Percentiles rank a stretch among this genome's conserved stretches.
These are phyloP conservation scores for Pythium aphanidermatum DNA, from an alignment of 352 stramenopile species.

Conservation along the genomic window DNA sequence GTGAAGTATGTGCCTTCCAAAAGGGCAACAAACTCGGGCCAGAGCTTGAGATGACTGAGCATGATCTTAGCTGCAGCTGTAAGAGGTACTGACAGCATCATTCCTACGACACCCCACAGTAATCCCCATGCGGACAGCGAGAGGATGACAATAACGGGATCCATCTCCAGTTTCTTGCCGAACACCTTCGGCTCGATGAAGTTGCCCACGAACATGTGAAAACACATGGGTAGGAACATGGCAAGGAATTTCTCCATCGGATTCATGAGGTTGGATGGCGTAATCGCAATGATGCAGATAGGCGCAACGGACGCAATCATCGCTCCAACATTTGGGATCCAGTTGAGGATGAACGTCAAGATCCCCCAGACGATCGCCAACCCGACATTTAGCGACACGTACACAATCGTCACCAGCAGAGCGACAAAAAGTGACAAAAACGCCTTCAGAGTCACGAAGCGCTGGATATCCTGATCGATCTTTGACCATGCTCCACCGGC, in stretches of 20 bases:
- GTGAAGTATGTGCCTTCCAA: constrained; percentile 86
- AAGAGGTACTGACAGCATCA: constrained; percentile 86
- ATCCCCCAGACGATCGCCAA: constrained; percentile 86
- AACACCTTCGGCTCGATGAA: constrained; percentile 88
- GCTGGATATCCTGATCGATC: constrained; percentile 86
- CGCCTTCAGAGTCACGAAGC: constrained; percentile 86
- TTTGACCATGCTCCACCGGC: constrained; percentile 84
- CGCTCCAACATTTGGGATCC: constrained; percentile 85
- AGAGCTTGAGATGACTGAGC: constrained; percentile 80
- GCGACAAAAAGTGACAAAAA: constrained; percentile 86
- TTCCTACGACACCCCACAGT: constrained; percentile 82
- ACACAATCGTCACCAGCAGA: constrained; percentile 84
- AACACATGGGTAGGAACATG: constrained; percentile 79
- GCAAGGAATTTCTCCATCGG: constrained; percentile 87
- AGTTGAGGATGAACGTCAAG: constrained; percentile 87
- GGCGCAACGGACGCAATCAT: constrained; percentile 83
- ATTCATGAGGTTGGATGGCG: constrained; percentile 76
- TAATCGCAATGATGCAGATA: constrained; percentile 86
- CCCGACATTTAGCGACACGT: constrained; percentile 85
- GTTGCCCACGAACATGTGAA: constrained; percentile 88
- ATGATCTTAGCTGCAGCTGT: constrained; percentile 86
- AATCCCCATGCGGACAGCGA: constrained; percentile 84
- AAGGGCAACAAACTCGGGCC: constrained; percentile 80
- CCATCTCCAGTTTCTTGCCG: constrained; percentile 82
- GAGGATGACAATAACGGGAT: constrained; percentile 82